Base-by-base conservation (phyloP, 768 basidiomycete species). In the Lactarius akahatsu region DNA sequence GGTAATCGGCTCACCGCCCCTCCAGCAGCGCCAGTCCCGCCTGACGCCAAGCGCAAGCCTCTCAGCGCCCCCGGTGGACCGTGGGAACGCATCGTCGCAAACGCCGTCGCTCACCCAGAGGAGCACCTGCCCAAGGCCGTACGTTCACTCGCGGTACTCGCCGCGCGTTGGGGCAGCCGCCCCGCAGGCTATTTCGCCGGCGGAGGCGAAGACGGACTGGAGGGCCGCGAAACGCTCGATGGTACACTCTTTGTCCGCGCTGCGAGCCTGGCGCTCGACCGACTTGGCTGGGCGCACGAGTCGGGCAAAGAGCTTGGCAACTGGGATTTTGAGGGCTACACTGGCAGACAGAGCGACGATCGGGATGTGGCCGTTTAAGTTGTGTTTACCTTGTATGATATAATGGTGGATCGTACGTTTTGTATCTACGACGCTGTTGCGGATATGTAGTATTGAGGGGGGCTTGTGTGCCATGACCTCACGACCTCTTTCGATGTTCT, bases 171-270 rank as follows among this genome's bases (percentile, higher is more conserved):
- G 59, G 85, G 85, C 11, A 68, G 72, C 36, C 77, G 82, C 45
- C 64, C 69, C 84, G 81, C 69, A 68, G 74, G 7, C 4, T 63
- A 70, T 50, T 82, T 78, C 54, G 72, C 75, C 15, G 62, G 59
- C 18, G 58, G 69, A 4, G 68, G 69, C 13, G 60, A 69, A 1
- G 64, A 61, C 16, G 75, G 32, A 71, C 74, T 87, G 52, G 77
- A 79, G 16, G 87, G 82, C n/a, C 80, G 79, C 7, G 83, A 84
- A 61, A 72, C 77, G 40, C 70, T 85, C 13, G 89, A 90, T 72
- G 89, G 89, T 10, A 83, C 82, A 20, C 70, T 91, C 57, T 91
- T 91, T 72, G 69, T 87, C 43, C 78, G 87, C 55, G 77, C 78
- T 0, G 88, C 86, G 5, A 80, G 81, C 64, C 69, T 87, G 72